Evolutionary conservation across 2,329 filamentous ascomycete species (phyloP).

Genomic region (Alternaria alternata): DNA sequence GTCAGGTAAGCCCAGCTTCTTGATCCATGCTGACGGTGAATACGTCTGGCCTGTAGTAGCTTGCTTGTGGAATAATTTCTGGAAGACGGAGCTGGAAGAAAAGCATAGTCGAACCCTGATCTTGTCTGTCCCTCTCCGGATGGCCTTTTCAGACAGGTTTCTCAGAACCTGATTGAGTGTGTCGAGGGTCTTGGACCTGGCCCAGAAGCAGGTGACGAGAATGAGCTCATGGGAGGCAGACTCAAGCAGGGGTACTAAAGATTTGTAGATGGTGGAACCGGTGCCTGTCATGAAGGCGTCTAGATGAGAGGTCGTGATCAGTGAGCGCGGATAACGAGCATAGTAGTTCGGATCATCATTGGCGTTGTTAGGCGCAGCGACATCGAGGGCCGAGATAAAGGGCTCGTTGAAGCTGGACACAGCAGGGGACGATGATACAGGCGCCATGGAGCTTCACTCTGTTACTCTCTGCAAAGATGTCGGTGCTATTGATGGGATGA

Average conservation of each 20-base stretch:
- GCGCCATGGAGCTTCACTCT: conserved; percentile 12
- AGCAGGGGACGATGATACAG: conserved; percentile 1
- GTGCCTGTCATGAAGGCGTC: conserved; percentile 55
- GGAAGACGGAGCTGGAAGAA: conserved; percentile 74
- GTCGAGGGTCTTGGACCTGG: conserved; percentile 68
- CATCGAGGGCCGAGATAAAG: conserved; percentile 40
- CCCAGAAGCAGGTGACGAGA: conserved; percentile 86
- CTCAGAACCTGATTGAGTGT: conserved; percentile 66
- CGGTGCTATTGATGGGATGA: conserved; percentile 31
- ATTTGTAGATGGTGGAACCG: conserved; percentile 53
- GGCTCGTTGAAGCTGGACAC: conserved; percentile 31
- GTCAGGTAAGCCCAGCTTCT: conserved; percentile 69
- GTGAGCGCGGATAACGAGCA: conserved; percentile 40
- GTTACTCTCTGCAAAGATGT: background rate
- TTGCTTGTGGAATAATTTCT: conserved; percentile 78
- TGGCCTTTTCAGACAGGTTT: conserved; percentile 63
- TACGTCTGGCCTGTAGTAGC: conserved; percentile 70
- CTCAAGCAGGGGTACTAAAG: conserved; percentile 68
- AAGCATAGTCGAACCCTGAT: conserved; percentile 77
- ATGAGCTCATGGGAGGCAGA: conserved; percentile 71
- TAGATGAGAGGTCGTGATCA: conserved; percentile 48
- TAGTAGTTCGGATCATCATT: conserved; percentile 53
- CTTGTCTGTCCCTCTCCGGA: conserved; percentile 41
- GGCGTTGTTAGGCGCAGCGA: conserved; percentile 28
- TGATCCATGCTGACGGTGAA: conserved; percentile 65